Percentiles rank a stretch among this genome's conserved stretches.
These are phyloP conservation scores for Phytopythium cucurbitacearum DNA, from an alignment of 352 stramenopile species.

Conservation along the genomic window DNA sequence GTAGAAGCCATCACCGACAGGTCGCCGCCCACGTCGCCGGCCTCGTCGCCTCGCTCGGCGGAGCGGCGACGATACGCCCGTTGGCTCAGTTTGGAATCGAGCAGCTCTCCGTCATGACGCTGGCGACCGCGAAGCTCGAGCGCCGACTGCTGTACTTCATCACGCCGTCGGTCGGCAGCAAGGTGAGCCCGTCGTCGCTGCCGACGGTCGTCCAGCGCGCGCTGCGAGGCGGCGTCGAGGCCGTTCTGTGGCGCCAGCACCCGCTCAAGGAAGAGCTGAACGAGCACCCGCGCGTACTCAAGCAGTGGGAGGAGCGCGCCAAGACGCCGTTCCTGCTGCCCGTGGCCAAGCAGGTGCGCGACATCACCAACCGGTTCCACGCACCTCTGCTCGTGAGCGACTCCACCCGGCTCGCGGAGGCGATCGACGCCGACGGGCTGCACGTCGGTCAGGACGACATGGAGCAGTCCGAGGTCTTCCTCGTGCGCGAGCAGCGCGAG, in stretches of 20 bases:
- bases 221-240: slow-evolving; percentile 34
- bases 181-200: slow-evolving; percentile 19
- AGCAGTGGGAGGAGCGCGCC: slow-evolving; percentile 15
- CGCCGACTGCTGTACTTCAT: slow-evolving; percentile 53
- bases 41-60: too few species aligned
- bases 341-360: slow-evolving; percentile 31
- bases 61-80: too few species aligned
- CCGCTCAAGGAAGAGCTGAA: slow-evolving; percentile 24
- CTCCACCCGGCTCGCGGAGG: slow-evolving; percentile 37
- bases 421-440: slow-evolving; percentile 41
- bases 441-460: slow-evolving; percentile 51
- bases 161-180: slow-evolving; percentile 35
- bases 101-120: neutral
- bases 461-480: slow-evolving; percentile 14
- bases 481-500: slow-evolving; percentile 15
- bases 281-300: slow-evolving; percentile 16
- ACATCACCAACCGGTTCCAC: slow-evolving; percentile 24
- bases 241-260: slow-evolving; percentile 59
- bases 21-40: too few species aligned
- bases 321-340: slow-evolving; percentile 25
- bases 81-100: too few species aligned
- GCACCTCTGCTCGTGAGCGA: slow-evolving; percentile 60
- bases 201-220: slow-evolving; percentile 33
- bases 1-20: too few species aligned
- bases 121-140: neutral